Evolutionary conservation across 495 filamentous ascomycete genomes (phyloP).

Genomic region (Aspergillus indologenus): DNA sequence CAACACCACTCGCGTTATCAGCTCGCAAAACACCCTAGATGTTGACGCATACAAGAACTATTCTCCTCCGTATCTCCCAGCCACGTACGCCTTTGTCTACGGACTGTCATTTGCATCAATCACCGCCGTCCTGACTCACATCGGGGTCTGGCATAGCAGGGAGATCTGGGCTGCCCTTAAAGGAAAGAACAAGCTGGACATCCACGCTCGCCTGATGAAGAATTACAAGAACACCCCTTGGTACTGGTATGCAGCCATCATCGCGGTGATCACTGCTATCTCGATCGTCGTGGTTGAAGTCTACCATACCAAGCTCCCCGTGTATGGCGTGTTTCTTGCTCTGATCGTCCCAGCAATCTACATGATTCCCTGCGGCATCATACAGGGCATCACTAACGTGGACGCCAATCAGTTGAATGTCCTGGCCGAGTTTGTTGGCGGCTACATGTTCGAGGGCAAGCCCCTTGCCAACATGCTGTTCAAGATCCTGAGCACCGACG

Average conservation of each 20-base stretch:
- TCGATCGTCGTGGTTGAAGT: constrained; percentile 61
- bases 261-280: constrained; percentile 68
- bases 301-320: constrained; percentile 59
- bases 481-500: constrained; percentile 68
- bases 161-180: constrained; percentile 51
- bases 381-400: constrained; percentile 79
- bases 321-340: constrained; percentile 73
- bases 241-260: constrained; percentile 71
- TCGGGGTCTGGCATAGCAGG: constrained; percentile 55
- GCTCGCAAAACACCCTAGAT: constrained; percentile 68
- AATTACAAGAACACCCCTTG: constrained; percentile 60
- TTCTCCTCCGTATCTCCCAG: constrained; percentile 75
- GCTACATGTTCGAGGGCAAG: constrained; percentile 59
- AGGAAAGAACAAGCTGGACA: constrained; percentile 53
- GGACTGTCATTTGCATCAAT: constrained; percentile 79
- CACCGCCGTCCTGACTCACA: constrained; percentile 62
- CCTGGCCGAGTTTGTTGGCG: constrained; percentile 71
- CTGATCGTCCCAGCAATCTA: constrained; percentile 62
- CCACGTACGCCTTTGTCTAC: constrained; percentile 79
- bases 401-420: constrained; percentile 72
- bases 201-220: constrained; percentile 55
- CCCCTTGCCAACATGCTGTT: constrained; percentile 57
- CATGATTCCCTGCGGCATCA: constrained; percentile 77
- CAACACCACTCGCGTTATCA: constrained; percentile 71
- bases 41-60: constrained; percentile 70